Percentiles rank a stretch among this genome's conserved stretches.
These are phyloP conservation scores for Viola odorata DNA, from an alignment of 345 rosid genomes.

Conservation along the genomic window DNA sequence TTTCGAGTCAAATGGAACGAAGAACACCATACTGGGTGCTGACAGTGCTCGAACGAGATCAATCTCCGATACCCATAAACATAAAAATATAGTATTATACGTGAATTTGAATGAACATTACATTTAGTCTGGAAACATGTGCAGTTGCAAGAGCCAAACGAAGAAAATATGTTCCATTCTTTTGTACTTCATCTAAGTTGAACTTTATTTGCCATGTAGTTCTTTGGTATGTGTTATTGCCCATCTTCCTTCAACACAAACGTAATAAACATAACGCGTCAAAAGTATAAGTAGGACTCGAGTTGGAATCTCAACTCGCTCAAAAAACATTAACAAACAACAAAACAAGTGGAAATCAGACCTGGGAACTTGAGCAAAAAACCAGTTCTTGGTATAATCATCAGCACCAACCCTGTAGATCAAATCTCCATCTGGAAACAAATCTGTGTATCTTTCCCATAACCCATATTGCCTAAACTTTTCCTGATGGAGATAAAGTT, in stretches of 20 bases:
- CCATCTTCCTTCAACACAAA: constrained; percentile 3
- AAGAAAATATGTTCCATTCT: constrained; percentile 8
- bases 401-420: constrained; percentile 59
- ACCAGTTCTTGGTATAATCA: constrained; percentile 67
- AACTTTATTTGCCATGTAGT: constrained; percentile 25
- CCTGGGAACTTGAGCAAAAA: constrained; percentile 79
- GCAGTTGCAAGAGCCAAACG: constrained; percentile 27
- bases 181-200: constrained; percentile 6
- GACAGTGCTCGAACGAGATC: too few relatives aligned
- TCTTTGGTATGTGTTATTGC: constrained; percentile 10
- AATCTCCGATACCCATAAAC: too few relatives aligned
- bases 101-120: too few relatives aligned
- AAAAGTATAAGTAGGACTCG: neutral
- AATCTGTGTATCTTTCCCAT: constrained; percentile 77
- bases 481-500: constrained; percentile 23
- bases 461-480: constrained; percentile 84
- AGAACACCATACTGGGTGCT: too few relatives aligned
- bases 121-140: too few relatives aligned
- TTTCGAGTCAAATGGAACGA: too few relatives aligned
- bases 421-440: constrained; percentile 61
- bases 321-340: neutral
- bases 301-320: too few relatives aligned
- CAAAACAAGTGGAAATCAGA: neutral
- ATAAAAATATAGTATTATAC: too few relatives aligned
- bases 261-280: neutral